phyloP scores from a whole-genome alignment of 2,329 filamentous ascomycete genomes.

The Pezicula carpinea region DNA sequence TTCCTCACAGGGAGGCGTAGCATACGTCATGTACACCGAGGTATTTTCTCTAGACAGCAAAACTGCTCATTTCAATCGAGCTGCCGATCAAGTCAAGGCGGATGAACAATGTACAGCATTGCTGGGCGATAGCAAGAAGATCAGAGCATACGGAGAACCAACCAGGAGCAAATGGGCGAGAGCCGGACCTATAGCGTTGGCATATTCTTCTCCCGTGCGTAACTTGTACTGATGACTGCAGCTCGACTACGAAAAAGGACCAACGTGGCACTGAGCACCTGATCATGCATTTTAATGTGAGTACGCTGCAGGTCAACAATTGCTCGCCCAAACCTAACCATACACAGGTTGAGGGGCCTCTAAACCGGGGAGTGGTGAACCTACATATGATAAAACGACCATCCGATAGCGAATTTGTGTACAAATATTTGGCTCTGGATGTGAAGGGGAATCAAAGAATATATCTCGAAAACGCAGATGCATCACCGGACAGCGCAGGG shows the following conservation, averaged over 20 bases:
- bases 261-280: conserved; percentile 73
- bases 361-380: conserved; percentile 67
- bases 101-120: conserved; percentile 67
- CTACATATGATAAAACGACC: conserved; percentile 71
- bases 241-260: conserved; percentile 66
- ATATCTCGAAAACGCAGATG: conserved; percentile 59
- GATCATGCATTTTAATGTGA: conserved; percentile 77
- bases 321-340: conserved; percentile 17
- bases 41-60: conserved; percentile 83
- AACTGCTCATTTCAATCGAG: conserved; percentile 82
- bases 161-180: conserved; percentile 78
- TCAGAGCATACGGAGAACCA: conserved; percentile 76
- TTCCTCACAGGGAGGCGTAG: conserved; percentile 60
- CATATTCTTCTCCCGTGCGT: background rate
- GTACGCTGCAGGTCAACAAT: conserved; percentile 20
- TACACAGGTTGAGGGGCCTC: conserved; percentile 67
- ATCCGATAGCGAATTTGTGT: conserved; percentile 68
- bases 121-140: conserved; percentile 70
- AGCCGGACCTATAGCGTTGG: conserved; percentile 56
- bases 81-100: conserved; percentile 71
- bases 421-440: conserved; percentile 76
- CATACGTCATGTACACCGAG: conserved; percentile 73
- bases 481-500: conserved; percentile 15
- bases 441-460: conserved; percentile 65
- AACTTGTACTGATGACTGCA: conserved; percentile 32